Conservation (phyloP, 352 stramenopile species). For the Thraustotheca clavata region DNA sequence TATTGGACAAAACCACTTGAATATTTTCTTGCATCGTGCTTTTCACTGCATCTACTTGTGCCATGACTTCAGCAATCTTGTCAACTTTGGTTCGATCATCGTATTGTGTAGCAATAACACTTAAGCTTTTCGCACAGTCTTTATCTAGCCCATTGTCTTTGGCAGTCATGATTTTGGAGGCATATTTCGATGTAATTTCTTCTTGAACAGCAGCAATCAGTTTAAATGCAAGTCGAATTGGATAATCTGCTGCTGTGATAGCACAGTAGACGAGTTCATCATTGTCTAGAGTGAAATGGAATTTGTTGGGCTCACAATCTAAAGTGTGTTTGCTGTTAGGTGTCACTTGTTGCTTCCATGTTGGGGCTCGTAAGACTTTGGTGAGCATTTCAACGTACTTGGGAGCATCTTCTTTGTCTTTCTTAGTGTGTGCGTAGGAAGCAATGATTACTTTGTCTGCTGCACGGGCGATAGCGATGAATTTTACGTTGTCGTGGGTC, state of each 20-base stretch:
- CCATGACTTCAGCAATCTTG: slow-evolving; percentile 78
- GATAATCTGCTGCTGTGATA: slow-evolving; percentile 75
- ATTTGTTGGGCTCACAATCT: slow-evolving; percentile 82
- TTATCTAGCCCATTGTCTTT: slow-evolving; percentile 74
- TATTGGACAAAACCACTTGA: slow-evolving; percentile 78
- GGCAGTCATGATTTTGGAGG: slow-evolving; percentile 61
- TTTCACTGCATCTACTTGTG: slow-evolving; percentile 74
- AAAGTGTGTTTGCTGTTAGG: slow-evolving; percentile 80
- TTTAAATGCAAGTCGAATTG: slow-evolving; percentile 73
- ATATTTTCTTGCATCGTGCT: slow-evolving; percentile 85
- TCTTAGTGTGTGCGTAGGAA: slow-evolving; percentile 60
- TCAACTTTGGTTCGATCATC: slow-evolving; percentile 83
- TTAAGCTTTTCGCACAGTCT: slow-evolving; percentile 57
- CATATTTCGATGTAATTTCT: slow-evolving; percentile 68
- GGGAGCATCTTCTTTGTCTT: slow-evolving; percentile 45
- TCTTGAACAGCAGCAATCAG: slow-evolving; percentile 69
- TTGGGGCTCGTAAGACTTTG: slow-evolving; percentile 75
- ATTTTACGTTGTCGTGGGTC: slow-evolving; percentile 78
- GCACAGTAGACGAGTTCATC: slow-evolving; percentile 76
- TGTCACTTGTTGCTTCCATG: slow-evolving; percentile 79
- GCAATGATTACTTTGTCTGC: slow-evolving; percentile 74
- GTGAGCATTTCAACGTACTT: slow-evolving; percentile 72
- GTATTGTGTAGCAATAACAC: slow-evolving; percentile 54
- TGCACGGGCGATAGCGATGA: slow-evolving; percentile 65
- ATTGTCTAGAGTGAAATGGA: slow-evolving; percentile 86